Evolutionary conservation across 306 rosid genomes (phyloP), one percentile per base, ranked within the genome.

Genomic region (Malus fusca): DNA sequence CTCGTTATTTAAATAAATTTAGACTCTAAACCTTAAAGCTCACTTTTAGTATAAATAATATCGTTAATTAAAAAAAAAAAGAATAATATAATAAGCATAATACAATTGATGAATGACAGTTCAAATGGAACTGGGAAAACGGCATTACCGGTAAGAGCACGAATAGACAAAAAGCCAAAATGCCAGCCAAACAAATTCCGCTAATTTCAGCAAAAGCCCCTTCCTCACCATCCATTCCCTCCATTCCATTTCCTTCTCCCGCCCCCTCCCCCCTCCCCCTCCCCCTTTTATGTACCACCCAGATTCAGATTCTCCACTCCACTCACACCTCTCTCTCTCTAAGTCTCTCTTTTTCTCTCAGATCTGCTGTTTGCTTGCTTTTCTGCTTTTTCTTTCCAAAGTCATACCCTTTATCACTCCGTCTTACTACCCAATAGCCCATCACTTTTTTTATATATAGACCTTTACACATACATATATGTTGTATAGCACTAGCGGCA

Each of bases 301-400:
- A 62, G 78, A 78, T 81, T 78, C 87, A 83, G 87, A 88, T 88
- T 88, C 97, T 85, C 89, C 95, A 79, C 85, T 86, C 74, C 72
- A 61, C 23, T 53, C 55, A 22, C 52, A 19, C 51, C 43, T 52
- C 12, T 15, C 46, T 61, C 17, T 15, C 46, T 61, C 43, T 18
- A 3, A 30, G 33, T 4, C 52, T 73, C 35, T 40, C 60, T 44
- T 62, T 10, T 35, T 74, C 58, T 46, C 71, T 62, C 61, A 77
- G 79, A 59, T 77, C 81, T 28, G 44, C 74, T 73, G 18, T 33
- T 10, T 13, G 25, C 15, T 68, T 48, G 60, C 58, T 52, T 66
- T 53, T 19, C 13, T 69, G 80, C 76, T 79, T 77, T 81, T 28
- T 68, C 81, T 64, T 18, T 42, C 15, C 82, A 13, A 44, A 74